Evolutionary conservation across 768 basidiomycete genomes (phyloP), one percentile per base, ranked within the genome.

Genomic region (Rhizopogon vesiculosus): DNA sequence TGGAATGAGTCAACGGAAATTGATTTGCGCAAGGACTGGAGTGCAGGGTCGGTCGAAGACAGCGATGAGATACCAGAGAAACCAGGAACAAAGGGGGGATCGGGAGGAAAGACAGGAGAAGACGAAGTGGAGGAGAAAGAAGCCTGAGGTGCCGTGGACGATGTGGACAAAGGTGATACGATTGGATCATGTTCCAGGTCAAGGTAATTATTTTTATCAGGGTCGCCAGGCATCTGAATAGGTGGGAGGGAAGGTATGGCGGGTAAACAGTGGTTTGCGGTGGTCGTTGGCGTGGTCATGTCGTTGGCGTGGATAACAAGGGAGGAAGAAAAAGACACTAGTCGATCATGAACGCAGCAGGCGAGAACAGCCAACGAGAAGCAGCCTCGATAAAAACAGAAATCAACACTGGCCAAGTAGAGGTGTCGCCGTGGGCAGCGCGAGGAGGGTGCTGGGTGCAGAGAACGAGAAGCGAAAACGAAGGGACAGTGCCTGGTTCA

Each of bases 1-100:
- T n/a, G n/a, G 38, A 91, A 86, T 9, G 89, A 91, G 69, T 91
- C 89, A 57, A 85, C 87, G 19, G 89, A 91, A 57, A 87, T 70
- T 29, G 88, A 86, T 73, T 90, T 90, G 62, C 87, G 80, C 53
- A 91, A 78, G 56, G 65, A 66, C 53, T 67, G 67, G 38, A 63
- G 51, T 40, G 60, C 55, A 18, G 55, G 60, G 62, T 64, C 66
- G 49, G 67, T 50, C 40, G 68, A 57, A 48, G 65, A 25, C 22
- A 51, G 22, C 38, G 39, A 55, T 44, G 55, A 29, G 22, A 50
- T 15, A 18, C 19, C 48, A 16, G 56, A 55, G 40, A 25, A 18
- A 16, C 42, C 28, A 16, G 45, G 31, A 18, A n/a, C 13, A 4
- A 44, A 50, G 18, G 56, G 54, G 38, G 56, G 9, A 41, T 48